Percentiles rank a stretch among this genome's conserved stretches.
phyloP scores from a whole-genome alignment of 495 filamentous ascomycete genomes.

The Bathelium albidoporum region DNA sequence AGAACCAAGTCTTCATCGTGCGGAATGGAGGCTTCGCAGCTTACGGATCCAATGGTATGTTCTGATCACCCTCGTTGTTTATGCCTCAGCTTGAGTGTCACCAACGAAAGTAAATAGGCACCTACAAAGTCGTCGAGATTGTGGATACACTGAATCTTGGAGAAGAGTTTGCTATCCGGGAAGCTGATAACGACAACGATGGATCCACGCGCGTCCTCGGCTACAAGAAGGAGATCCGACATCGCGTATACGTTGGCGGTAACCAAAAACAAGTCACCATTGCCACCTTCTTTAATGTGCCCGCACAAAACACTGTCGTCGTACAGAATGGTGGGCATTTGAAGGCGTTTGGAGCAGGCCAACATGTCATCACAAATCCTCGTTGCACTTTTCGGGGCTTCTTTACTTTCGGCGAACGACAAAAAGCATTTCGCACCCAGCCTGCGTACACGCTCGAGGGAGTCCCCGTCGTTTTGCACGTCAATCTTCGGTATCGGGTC shows the following conservation, averaged over 20 bases:
- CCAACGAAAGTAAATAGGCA: no score
- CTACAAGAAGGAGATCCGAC: conserved; percentile 1
- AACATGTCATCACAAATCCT: conserved; percentile 1
- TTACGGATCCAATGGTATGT: background rate
- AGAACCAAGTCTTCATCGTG: conserved; percentile 5
- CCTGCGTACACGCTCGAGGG: conserved; percentile 1
- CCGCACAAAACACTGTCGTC: background rate
- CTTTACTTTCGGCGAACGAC: background rate
- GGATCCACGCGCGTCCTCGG: background rate
- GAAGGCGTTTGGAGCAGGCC: background rate
- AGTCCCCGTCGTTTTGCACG: background rate
- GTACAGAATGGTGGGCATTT: background rate
- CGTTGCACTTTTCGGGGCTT: background rate
- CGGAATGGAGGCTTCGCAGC: conserved; percentile 1
- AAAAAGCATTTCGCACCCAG: conserved; percentile 2
- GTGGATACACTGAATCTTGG: conserved; percentile 1
- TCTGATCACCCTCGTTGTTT: no score
- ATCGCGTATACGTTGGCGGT: background rate
- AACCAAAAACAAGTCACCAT: conserved; percentile 1
- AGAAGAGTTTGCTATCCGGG: background rate
- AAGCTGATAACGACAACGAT: conserved; percentile 1
- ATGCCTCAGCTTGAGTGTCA: no score
- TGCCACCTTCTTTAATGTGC: conserved; percentile 1
- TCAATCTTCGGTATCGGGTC: background rate
- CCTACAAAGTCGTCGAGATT: background rate